Conservation (phyloP, 805 yeast genomes). For the Phaffomyces thermotolerans region DNA sequence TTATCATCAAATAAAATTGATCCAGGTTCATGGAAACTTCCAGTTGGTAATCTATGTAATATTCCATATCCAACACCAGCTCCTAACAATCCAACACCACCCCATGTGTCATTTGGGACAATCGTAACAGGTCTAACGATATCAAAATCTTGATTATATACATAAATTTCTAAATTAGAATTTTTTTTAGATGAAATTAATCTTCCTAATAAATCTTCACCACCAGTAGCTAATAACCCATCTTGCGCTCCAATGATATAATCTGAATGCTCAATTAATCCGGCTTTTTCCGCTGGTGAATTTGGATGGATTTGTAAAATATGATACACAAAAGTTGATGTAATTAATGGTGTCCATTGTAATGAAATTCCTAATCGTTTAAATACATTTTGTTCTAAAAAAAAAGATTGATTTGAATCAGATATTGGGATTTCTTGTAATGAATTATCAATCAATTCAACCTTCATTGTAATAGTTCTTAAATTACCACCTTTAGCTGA, state of each 20-base stretch:
- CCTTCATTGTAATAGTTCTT: slow-evolving; percentile 33
- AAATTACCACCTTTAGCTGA: slow-evolving; percentile 74
- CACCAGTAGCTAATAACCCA: slow-evolving; percentile 80
- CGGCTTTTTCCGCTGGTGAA: slow-evolving; percentile 80
- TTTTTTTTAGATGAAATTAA: slow-evolving; percentile 49
- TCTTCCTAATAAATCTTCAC: slow-evolving; percentile 69
- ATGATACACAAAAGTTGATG: slow-evolving; percentile 84
- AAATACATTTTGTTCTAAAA: slow-evolving; percentile 31
- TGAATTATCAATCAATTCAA: slow-evolving; percentile 18
- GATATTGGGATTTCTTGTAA: slow-evolving; percentile 24
- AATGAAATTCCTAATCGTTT: slow-evolving; percentile 56
- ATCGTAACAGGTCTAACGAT: slow-evolving; percentile 81
- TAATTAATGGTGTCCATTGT: slow-evolving; percentile 68
- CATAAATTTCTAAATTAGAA: slow-evolving; percentile 49
- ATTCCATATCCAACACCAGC: slow-evolving; percentile 94
- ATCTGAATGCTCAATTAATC: slow-evolving; percentile 78
- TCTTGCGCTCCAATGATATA: slow-evolving; percentile 84
- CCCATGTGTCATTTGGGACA: slow-evolving; percentile 66
- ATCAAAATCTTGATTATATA: slow-evolving; percentile 84
- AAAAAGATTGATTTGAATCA: slow-evolving; percentile 6
- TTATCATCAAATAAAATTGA: slow-evolving; percentile 32
- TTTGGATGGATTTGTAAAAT: slow-evolving; percentile 63
- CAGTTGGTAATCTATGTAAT: slow-evolving; percentile 77
- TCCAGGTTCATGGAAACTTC: slow-evolving; percentile 35
- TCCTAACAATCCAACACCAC: slow-evolving; percentile 81